phyloP scores from a whole-genome alignment of 495 filamentous ascomycete genomes.

The Penicillium herquei region DNA sequence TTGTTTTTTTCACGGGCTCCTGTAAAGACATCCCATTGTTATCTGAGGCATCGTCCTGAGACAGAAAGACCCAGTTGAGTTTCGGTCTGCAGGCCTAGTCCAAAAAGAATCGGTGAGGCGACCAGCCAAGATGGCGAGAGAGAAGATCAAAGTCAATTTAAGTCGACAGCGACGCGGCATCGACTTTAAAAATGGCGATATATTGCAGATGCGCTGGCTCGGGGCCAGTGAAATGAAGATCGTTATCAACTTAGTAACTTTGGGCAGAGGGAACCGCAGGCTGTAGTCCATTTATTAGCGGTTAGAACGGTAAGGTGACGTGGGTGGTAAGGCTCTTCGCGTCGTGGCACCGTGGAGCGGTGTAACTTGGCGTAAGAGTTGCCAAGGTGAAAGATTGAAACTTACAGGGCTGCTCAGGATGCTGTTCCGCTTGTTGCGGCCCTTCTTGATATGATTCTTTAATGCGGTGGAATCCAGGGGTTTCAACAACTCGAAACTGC shows the following conservation, averaged over 20 bases:
- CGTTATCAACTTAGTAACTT: slow-evolving; percentile 30
- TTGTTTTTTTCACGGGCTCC: background rate
- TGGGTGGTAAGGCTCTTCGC: slow-evolving; percentile 17
- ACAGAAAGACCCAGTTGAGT: background rate
- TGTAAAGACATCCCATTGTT: background rate
- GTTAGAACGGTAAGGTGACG: background rate
- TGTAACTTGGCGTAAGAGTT: slow-evolving; percentile 28
- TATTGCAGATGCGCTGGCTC: slow-evolving; percentile 4
- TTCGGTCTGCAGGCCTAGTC: background rate
- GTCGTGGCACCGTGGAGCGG: slow-evolving; percentile 22
- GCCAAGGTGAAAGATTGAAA: slow-evolving; percentile 21
- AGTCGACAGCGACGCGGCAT: slow-evolving; percentile 2
- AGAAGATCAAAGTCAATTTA: slow-evolving; percentile 12
- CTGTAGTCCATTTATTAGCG: slow-evolving; percentile 22
- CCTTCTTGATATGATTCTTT: slow-evolving; percentile 99
- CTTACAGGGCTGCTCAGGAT: slow-evolving; percentile 92
- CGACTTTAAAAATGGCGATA: slow-evolving; percentile 11
- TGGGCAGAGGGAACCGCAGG: slow-evolving; percentile 41
- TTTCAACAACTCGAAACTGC: slow-evolving; percentile 96
- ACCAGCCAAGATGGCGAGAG: background rate
- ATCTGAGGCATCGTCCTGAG: background rate
- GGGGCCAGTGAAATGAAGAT: slow-evolving; percentile 4
- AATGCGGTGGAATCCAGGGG: slow-evolving; percentile 94
- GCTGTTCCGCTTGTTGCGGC: slow-evolving; percentile 82
- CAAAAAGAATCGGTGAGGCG: slow-evolving; percentile 1